Percentiles rank a stretch among this genome's conserved stretches.
Conservation (phyloP, 164 flowering plant genomes). For the Houttuynia cordata region DNA sequence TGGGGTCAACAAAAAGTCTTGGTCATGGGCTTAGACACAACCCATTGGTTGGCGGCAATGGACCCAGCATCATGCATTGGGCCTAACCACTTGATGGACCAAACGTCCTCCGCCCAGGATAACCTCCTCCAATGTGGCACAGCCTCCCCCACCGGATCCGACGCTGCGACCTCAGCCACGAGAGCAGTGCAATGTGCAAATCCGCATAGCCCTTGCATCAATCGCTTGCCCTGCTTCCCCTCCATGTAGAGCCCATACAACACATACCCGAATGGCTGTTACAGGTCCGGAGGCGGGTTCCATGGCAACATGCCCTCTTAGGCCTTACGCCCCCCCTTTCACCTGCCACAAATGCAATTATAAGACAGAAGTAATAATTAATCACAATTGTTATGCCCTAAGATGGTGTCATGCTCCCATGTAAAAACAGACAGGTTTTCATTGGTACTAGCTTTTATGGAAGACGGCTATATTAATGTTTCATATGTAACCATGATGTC, state of each 20-base stretch:
- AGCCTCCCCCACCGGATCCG: constrained; percentile 40
- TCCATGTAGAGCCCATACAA: constrained; percentile 59
- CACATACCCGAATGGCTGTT: constrained; percentile 49
- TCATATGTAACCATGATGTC: no score
- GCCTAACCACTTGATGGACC: constrained; percentile 60
- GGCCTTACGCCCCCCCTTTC: constrained; percentile 41
- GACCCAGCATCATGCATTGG: not conserved
- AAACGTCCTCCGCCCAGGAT: constrained; percentile 55
- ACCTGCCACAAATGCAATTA: constrained; percentile 21
- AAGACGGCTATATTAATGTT: no score
- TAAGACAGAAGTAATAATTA: no score
- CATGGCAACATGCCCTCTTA: constrained; percentile 32
- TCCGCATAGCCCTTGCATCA: constrained; percentile 44
- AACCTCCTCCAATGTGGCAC: constrained; percentile 62
- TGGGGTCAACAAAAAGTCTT: constrained; percentile 50
- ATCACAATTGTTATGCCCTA: not conserved
- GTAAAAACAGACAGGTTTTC: no score
- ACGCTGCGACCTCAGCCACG: constrained; percentile 53
- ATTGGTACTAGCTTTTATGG: no score
- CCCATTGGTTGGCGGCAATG: constrained; percentile 26
- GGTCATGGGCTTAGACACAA: constrained; percentile 2
- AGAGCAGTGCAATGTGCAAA: constrained; percentile 51
- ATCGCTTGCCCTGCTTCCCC: constrained; percentile 30
- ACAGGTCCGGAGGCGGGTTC: constrained; percentile 47
- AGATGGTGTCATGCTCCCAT: no score